Evolutionary conservation across 2,329 filamentous ascomycete genomes (phyloP).

Genomic region (Aspergillus arachidicola): DNA sequence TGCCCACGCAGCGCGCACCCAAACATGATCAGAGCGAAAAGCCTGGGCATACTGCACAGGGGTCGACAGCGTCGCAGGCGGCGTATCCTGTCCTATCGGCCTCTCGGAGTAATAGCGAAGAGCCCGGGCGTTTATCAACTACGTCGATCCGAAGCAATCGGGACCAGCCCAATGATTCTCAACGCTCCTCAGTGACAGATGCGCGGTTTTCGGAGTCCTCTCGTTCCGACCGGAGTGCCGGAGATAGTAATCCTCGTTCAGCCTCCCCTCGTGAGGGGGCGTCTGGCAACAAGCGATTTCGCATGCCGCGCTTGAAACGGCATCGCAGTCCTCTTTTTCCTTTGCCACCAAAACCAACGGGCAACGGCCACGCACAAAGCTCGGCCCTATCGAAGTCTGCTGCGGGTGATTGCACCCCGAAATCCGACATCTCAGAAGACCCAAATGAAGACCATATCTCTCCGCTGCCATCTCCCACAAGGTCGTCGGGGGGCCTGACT

Average conservation of each 20-base stretch:
- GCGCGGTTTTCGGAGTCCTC: slow-evolving; percentile 82
- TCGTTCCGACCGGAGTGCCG: slow-evolving; percentile 81
- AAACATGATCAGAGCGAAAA: slow-evolving; percentile 18
- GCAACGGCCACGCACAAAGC: slow-evolving; percentile 19
- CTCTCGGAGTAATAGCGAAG: slow-evolving; percentile 62
- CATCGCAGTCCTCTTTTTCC: slow-evolving; percentile 82
- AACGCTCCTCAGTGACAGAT: slow-evolving; percentile 63
- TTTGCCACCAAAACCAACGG: slow-evolving; percentile 71
- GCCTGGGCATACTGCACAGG: slow-evolving; percentile 26
- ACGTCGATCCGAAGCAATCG: slow-evolving; percentile 51
- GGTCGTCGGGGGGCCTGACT: slow-evolving; percentile 54
- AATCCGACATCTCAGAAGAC: slow-evolving; percentile 26
- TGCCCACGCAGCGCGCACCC: slow-evolving; percentile 20
- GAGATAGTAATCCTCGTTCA: slow-evolving; percentile 63
- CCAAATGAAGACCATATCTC: slow-evolving; percentile 36
- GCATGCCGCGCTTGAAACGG: slow-evolving; percentile 73
- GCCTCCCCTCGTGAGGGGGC: slow-evolving; percentile 66
- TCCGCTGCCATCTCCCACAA: slow-evolving; percentile 52
- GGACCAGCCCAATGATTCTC: slow-evolving; percentile 63
- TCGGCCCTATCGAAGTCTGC: slow-evolving; percentile 22
- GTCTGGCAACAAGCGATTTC: slow-evolving; percentile 76
- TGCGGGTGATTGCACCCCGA: slow-evolving; percentile 24
- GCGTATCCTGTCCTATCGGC: slow-evolving; percentile 35
- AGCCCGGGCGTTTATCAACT: slow-evolving; percentile 57
- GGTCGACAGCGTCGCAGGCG: slow-evolving; percentile 32